Evolutionary conservation across 2,329 filamentous ascomycete species (phyloP).

Genomic region (Colletotrichum sp.): DNA sequence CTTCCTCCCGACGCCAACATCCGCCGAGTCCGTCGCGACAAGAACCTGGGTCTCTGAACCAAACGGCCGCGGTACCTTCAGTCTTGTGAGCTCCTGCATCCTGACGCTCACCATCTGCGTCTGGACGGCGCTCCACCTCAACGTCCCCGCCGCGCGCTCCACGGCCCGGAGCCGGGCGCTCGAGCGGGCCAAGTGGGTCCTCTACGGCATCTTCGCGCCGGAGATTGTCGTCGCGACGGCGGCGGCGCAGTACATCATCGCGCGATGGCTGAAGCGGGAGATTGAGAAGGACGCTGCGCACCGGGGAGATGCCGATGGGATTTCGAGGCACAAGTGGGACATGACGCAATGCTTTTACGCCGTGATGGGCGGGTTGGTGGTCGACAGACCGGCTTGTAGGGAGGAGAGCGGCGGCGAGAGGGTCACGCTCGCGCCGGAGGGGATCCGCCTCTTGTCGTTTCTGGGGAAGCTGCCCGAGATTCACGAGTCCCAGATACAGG

Average conservation of each 20-base stretch:
- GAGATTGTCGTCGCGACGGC: conserved; percentile 34
- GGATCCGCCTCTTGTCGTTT: conserved; percentile 2
- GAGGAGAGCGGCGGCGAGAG: not conserved
- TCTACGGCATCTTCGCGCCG: conserved; percentile 34
- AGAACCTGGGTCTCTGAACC: conserved; percentile 22
- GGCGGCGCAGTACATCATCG: conserved; percentile 28
- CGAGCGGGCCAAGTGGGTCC: conserved; percentile 29
- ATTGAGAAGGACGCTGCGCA: conserved; percentile 4
- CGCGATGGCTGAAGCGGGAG: conserved; percentile 10
- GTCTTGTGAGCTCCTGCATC: conserved; percentile 34
- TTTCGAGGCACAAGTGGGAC: conserved; percentile 8
- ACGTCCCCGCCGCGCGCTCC: conserved; percentile 29
- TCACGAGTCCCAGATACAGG: conserved; percentile 29
- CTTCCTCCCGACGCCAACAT: not conserved
- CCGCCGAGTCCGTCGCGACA: not conserved
- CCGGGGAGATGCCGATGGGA: not conserved
- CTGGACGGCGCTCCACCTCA: conserved; percentile 38
- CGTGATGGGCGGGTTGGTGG: conserved; percentile 33
- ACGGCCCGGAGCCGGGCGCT: not conserved
- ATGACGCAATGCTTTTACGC: conserved; percentile 34
- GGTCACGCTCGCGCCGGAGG: conserved; percentile 9
- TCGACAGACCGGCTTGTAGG: conserved; percentile 11
- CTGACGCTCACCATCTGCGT: conserved; percentile 37
- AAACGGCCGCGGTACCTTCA: conserved; percentile 31
- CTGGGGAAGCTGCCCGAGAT: conserved; percentile 4